These are phyloP conservation scores for Neofusicoccum parvum DNA, from an alignment of 2,329 filamentous ascomycete species.

Conservation along the genomic window DNA sequence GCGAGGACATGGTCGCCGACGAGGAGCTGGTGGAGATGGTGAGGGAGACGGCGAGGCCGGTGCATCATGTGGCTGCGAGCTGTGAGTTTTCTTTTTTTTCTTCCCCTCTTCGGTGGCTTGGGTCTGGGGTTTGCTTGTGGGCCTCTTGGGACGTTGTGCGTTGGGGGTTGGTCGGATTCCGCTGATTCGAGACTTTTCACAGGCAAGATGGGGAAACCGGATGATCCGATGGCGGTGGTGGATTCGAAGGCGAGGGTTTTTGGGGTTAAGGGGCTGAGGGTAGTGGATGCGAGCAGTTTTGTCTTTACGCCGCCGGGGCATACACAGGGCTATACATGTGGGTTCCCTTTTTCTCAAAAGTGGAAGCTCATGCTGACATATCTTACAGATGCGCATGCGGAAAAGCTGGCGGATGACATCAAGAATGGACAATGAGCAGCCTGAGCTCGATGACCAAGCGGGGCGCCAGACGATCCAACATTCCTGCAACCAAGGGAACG, in stretches of 20 bases:
- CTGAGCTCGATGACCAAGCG: too few relatives aligned
- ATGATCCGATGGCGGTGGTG: constrained; percentile 36
- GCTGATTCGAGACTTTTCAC: too few relatives aligned
- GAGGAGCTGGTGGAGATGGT: background rate
- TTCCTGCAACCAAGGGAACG: too few relatives aligned
- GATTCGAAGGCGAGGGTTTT: constrained; percentile 39
- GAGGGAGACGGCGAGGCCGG: background rate
- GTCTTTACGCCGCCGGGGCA: constrained; percentile 35
- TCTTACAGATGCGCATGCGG: constrained; percentile 16
- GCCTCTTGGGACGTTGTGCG: too few relatives aligned
- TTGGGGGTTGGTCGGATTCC: background rate
- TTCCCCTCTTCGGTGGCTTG: too few relatives aligned
- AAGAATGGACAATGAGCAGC: background rate
- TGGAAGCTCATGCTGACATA: background rate
- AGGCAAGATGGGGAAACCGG: constrained; percentile 29
- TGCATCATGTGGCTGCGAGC: background rate
- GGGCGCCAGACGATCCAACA: too few relatives aligned
- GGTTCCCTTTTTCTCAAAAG: background rate
- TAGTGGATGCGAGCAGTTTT: constrained; percentile 34
- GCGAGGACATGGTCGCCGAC: background rate
- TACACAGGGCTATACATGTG: constrained; percentile 25
- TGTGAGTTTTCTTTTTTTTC: background rate
- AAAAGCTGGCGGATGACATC: constrained; percentile 23
- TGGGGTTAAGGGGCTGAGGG: constrained; percentile 30
- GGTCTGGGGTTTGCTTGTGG: too few relatives aligned